These are phyloP conservation scores for Uronychia setigera DNA, from an alignment of 73 alveolate species.

Conservation along the genomic window DNA sequence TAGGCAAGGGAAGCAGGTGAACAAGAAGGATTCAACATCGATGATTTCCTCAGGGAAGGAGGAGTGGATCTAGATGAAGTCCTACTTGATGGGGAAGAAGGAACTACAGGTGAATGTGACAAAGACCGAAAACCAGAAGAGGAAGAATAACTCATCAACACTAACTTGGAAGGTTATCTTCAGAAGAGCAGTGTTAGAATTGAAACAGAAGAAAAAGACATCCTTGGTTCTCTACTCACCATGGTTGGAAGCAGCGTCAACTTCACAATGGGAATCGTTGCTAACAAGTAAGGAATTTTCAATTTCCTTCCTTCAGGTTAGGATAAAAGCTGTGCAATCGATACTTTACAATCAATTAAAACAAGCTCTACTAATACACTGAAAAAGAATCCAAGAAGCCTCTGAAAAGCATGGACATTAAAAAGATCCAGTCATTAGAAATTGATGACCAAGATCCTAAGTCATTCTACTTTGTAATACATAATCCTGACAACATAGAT, in stretches of 20 bases:
- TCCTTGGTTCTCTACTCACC: slow-evolving; percentile 43
- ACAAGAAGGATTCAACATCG: slow-evolving; percentile 56
- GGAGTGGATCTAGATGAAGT: slow-evolving; percentile 56
- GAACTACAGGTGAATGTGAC: background rate
- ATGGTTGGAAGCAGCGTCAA: slow-evolving; percentile 47
- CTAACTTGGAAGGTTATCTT: slow-evolving; percentile 54
- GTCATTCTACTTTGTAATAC: slow-evolving; percentile 20
- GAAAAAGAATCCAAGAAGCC: slow-evolving; percentile 49
- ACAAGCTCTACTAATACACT: slow-evolving; percentile 54
- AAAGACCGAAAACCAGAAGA: no score
- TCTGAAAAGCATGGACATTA: slow-evolving; percentile 12
- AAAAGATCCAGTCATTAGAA: slow-evolving; percentile 26
- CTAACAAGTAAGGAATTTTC: slow-evolving; percentile 24
- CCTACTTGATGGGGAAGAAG: slow-evolving; percentile 5
- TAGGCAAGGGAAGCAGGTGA: slow-evolving; percentile 25
- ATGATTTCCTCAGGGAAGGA: slow-evolving; percentile 64
- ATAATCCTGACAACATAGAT: background rate
- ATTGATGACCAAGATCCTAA: slow-evolving; percentile 20
- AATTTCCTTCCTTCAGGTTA: background rate
- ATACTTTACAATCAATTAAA: slow-evolving; percentile 53
- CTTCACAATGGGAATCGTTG: slow-evolving; percentile 16
- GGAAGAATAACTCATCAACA: slow-evolving; percentile 38
- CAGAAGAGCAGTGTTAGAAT: slow-evolving; percentile 30
- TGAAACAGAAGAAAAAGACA: slow-evolving; percentile 28
- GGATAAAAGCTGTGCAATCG: slow-evolving; percentile 9